Evolutionary conservation across 768 basidiomycete species (phyloP).

Genomic region (Tulasnella sp.): DNA sequence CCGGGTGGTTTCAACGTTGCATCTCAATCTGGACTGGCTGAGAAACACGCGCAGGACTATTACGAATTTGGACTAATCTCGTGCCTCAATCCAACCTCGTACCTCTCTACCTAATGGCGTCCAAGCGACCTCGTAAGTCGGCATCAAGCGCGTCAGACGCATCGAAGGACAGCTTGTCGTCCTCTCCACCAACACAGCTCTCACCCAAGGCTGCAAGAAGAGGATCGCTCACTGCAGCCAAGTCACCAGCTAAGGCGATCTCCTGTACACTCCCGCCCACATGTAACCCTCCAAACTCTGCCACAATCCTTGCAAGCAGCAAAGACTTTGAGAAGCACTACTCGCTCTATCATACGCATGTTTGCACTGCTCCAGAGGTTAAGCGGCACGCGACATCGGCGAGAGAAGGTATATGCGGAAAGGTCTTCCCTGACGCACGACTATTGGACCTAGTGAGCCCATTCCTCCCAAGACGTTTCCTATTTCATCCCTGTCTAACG

Average conservation of each 20-base stretch:
- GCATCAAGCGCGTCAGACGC: conserved; percentile 9
- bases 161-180: not conserved
- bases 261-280: conserved; percentile 82
- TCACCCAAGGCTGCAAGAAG: not conserved
- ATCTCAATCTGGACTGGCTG: not conserved
- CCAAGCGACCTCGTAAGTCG: not conserved
- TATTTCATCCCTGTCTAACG: not conserved
- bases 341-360: conserved; percentile 79
- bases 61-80: conserved; percentile 5
- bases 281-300: conserved; percentile 60
- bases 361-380: conserved; percentile 58
- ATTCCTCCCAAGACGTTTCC: not conserved
- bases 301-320: conserved; percentile 66
- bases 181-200: not conserved
- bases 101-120: conserved; percentile 1
- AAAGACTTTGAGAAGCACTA: conserved; percentile 82
- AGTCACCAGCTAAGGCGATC: not conserved
- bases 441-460: conserved; percentile 75
- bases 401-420: conserved; percentile 57
- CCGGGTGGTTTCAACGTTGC: not conserved
- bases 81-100: not conserved
- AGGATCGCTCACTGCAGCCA: not conserved
- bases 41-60: not conserved
- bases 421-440: conserved; percentile 83
- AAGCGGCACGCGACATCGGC: conserved; percentile 20